Evolutionary conservation across 2,329 filamentous ascomycete genomes (phyloP).

Genomic region (Verticillium nonalfalfae): DNA sequence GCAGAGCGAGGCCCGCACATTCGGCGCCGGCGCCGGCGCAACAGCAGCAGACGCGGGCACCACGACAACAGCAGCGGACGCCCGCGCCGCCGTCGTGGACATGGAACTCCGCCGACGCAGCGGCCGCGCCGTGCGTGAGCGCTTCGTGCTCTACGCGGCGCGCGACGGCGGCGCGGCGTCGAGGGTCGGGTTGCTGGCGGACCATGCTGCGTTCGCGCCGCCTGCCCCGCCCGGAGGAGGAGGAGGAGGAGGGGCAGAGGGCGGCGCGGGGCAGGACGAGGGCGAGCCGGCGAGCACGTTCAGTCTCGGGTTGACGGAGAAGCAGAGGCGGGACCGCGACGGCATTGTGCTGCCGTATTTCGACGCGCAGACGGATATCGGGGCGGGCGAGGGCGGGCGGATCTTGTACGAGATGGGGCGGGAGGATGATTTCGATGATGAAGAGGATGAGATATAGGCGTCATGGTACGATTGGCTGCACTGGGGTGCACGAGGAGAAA

Average conservation of each 20-base stretch:
- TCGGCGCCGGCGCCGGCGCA: slow-evolving; percentile 11
- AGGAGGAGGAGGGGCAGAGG: slow-evolving; percentile 20
- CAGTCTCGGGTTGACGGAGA: slow-evolving; percentile 79
- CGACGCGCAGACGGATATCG: slow-evolving; percentile 81
- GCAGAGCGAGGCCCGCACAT: slow-evolving; percentile 36
- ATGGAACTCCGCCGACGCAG: slow-evolving; percentile 84
- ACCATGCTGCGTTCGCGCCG: slow-evolving; percentile 68
- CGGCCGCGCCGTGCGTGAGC: slow-evolving; percentile 69
- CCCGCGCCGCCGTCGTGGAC: slow-evolving; percentile 60
- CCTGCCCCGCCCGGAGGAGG: slow-evolving; percentile 35
- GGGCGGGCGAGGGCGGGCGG: slow-evolving; percentile 77
- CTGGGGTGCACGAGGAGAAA: no score
- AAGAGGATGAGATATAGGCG: slow-evolving; percentile 79
- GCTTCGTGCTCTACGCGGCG: slow-evolving; percentile 42
- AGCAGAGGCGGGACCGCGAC: slow-evolving; percentile 80
- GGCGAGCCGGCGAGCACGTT: slow-evolving; percentile 71
- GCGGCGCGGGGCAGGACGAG: slow-evolving; percentile 28
- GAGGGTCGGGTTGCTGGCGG: slow-evolving; percentile 57
- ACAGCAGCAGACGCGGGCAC: no score
- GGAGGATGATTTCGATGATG: slow-evolving; percentile 95
- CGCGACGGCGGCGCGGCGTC: slow-evolving; percentile 18
- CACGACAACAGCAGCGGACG: slow-evolving; percentile 17
- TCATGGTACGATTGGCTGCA: no score
- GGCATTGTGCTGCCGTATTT: slow-evolving; percentile 92
- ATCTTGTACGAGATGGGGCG: slow-evolving; percentile 96